phyloP scores from a whole-genome alignment of 2,329 filamentous ascomycete genomes.

The Beauveria pseudobassiana region DNA sequence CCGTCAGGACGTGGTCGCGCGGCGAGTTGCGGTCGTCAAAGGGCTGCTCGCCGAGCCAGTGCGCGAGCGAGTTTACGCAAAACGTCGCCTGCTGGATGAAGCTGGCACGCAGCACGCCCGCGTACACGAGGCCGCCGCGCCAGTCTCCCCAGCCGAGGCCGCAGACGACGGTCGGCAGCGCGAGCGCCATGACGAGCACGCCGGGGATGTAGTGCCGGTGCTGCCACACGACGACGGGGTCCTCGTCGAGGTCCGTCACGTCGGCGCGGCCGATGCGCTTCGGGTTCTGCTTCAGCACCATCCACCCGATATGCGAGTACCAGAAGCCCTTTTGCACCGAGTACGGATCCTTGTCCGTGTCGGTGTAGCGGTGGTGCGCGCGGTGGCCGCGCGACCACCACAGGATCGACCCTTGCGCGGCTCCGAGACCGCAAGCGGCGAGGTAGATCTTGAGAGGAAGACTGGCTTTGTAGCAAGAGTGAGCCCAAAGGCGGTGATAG shows the following conservation, averaged over 20 bases:
- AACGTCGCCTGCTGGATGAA: slow-evolving; percentile 89
- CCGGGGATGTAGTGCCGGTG: slow-evolving; percentile 80
- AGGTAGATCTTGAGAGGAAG: slow-evolving; percentile 74
- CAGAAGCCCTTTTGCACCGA: slow-evolving; percentile 81
- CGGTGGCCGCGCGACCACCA: slow-evolving; percentile 88
- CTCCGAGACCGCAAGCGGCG: slow-evolving; percentile 71
- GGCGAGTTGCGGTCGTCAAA: slow-evolving; percentile 91
- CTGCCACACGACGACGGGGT: slow-evolving; percentile 79
- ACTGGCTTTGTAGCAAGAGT: slow-evolving; percentile 73
- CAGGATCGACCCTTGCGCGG: slow-evolving; percentile 76
- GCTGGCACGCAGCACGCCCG: slow-evolving; percentile 77
- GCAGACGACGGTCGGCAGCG: slow-evolving; percentile 67
- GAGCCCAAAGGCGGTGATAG: slow-evolving; percentile 71
- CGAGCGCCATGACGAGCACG: slow-evolving; percentile 67
- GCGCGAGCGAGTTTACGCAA: slow-evolving; percentile 85
- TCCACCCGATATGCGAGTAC: slow-evolving; percentile 77
- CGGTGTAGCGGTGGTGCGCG: slow-evolving; percentile 85
- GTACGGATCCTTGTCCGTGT: slow-evolving; percentile 88
- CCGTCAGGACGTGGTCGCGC: slow-evolving; percentile 80
- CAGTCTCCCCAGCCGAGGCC: slow-evolving; percentile 77
- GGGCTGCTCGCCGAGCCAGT: slow-evolving; percentile 87
- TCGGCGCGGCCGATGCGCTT: slow-evolving; percentile 83
- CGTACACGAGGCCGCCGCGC: slow-evolving; percentile 76
- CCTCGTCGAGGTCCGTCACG: slow-evolving; percentile 81
- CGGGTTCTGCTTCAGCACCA: slow-evolving; percentile 89